These are phyloP conservation scores for Blastocystis sp. DNA, from an alignment of 352 stramenopile species.

Conservation along the genomic window DNA sequence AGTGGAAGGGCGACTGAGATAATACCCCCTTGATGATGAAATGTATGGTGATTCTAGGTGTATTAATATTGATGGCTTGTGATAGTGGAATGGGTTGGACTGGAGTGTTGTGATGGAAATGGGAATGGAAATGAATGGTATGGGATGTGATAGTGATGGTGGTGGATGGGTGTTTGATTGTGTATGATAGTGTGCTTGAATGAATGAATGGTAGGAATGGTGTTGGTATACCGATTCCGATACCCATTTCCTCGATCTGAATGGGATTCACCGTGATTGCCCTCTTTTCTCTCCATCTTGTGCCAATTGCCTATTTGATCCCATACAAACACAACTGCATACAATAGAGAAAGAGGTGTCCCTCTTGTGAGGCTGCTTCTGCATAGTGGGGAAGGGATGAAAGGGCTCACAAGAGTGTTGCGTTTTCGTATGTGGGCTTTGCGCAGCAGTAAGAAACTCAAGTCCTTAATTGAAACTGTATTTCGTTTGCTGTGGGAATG, in stretches of 20 bases:
- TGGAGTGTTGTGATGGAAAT: too few species aligned
- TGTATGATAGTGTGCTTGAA: neutral
- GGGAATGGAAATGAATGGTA: too few species aligned
- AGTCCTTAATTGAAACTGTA: slow-evolving; percentile 4
- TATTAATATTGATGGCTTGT: neutral
- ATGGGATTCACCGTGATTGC: neutral
- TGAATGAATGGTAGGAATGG: neutral
- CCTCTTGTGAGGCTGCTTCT: neutral
- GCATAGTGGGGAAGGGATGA: neutral
- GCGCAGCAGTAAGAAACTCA: slow-evolving; percentile 43
- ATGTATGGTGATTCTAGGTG: neutral
- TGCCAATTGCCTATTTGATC: neutral
- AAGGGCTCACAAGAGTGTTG: slow-evolving; percentile 31
- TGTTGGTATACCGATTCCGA: neutral
- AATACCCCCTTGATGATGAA: neutral
- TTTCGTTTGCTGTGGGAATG: neutral
- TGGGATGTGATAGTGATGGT: neutral
- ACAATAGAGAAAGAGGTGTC: neutral
- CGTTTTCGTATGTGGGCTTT: neutral
- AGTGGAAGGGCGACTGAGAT: neutral
- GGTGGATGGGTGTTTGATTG: neutral
- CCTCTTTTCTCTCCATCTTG: neutral
- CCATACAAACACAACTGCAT: neutral
- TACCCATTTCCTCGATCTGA: neutral
- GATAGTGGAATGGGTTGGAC: too few species aligned